A percentile compares a stretch with the other conserved stretches of the same genome.
Evolutionary conservation across 2,329 filamentous ascomycete genomes (phyloP).

Genomic region (Fusarium torreyae): DNA sequence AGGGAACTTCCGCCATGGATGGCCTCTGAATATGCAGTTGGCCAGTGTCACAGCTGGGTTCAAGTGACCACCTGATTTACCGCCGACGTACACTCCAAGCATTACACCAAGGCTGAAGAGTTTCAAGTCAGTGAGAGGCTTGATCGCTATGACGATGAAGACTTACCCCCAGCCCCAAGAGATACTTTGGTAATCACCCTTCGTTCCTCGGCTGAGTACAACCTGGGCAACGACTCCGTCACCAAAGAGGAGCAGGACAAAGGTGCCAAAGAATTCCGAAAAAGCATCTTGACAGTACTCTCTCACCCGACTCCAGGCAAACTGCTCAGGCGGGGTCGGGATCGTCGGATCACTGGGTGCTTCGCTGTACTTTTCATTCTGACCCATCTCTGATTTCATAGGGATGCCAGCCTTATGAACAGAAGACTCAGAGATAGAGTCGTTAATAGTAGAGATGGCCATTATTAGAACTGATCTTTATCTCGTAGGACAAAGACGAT

Average conservation of each 20-base stretch:
- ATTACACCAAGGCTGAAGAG: conserved; percentile 72
- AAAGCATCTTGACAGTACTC: conserved; percentile 70
- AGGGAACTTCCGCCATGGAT: conserved; percentile 79
- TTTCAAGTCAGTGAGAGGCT: conserved; percentile 4
- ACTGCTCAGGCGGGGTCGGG: conserved; percentile 45
- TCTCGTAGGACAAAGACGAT: conserved; percentile 1
- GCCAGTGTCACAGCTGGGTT: conserved; percentile 80
- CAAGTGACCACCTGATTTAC: conserved; percentile 77
- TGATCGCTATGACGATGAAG: not conserved
- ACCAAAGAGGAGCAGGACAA: conserved; percentile 78
- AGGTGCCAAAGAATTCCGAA: conserved; percentile 77
- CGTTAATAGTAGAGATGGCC: conserved; percentile 49
- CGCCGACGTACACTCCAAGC: conserved; percentile 77
- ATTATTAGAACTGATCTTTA: conserved; percentile 42
- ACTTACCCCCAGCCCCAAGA: conserved; percentile 67
- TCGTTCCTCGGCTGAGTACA: conserved; percentile 65
- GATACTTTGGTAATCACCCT: conserved; percentile 66
- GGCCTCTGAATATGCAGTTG: conserved; percentile 77
- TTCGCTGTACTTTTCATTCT: conserved; percentile 45
- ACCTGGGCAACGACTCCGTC: conserved; percentile 81
- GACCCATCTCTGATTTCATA: conserved; percentile 54
- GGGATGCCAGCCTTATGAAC: conserved; percentile 52
- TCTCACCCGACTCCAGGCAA: conserved; percentile 68
- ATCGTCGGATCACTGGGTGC: conserved; percentile 34
- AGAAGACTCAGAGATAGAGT: conserved; percentile 55